Percentiles rank a stretch among this genome's conserved stretches.
These are phyloP conservation scores for Cryphonectria naterciae DNA, from an alignment of 2,329 filamentous ascomycete species.

Conservation along the genomic window DNA sequence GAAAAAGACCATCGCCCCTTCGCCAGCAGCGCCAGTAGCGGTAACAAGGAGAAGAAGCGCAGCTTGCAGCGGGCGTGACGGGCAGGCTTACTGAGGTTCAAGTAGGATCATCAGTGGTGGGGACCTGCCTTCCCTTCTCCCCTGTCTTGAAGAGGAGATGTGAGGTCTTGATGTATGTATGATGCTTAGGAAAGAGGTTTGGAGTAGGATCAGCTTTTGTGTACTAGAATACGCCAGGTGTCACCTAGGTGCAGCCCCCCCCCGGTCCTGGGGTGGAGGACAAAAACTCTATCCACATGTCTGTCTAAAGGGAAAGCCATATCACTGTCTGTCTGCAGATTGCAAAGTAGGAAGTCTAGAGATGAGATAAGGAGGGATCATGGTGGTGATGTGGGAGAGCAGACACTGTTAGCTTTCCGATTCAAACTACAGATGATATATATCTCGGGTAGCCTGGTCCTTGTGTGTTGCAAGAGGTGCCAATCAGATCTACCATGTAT, in stretches of 20 bases:
- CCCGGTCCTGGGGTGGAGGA: background rate
- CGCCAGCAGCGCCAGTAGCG: conserved; percentile 11
- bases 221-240: background rate
- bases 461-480: background rate
- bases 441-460: background rate
- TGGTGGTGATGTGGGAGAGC: background rate
- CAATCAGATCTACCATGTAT: background rate
- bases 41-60: conserved; percentile 3
- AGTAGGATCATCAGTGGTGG: background rate
- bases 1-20: background rate
- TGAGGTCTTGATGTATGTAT: background rate
- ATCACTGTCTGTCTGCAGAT: background rate
- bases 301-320: background rate
- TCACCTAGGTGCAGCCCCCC: background rate
- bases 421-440: background rate
- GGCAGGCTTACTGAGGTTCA: background rate
- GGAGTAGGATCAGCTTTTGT: background rate
- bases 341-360: background rate
- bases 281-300: background rate
- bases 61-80: background rate
- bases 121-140: background rate
- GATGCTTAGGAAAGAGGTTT: background rate
- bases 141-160: background rate
- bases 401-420: background rate
- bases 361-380: background rate